Base-by-base conservation (phyloP, 2,329 filamentous ascomycete species). In the Aureobasidium sp. region DNA sequence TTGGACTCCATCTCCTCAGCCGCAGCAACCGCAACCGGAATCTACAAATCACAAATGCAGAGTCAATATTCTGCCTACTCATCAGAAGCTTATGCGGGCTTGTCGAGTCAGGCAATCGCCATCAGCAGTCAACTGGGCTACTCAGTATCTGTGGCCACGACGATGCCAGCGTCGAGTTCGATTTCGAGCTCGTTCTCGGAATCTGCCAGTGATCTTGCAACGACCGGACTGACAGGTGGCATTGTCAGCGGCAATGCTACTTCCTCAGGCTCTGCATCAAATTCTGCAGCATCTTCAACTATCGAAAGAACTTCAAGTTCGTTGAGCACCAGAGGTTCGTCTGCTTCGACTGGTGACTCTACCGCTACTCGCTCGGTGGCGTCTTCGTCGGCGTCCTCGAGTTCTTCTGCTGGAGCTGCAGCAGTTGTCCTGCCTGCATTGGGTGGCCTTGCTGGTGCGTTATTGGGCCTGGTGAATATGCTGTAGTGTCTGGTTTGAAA, bases 71-170 rank as follows among this genome's bases (percentile, higher is more conserved):
- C 22, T 5, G 45, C 45, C 6, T 61, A 51, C 36, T 59, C 55
- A 7, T 59, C 55, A 3, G 8, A 59, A 9, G 44, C 55, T 12
- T 59, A 48, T 39, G 55, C 29, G 2, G 42, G 42, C 3, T 29
- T 39, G 3, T 59, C 55, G 8, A 45, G 17, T 7, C 55, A 59
- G 15, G 55, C 41, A 15, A 37, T 59, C 25, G 31, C 55, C n/a
- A 39, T 59, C 8, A 59, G 55, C 29, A 48, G 42, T 59, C 55
- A 59, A 39, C 12, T 59, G 12, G 55, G 55, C 1, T 48, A 59
- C 14, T 45, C 42, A 6, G 14, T 47, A 5, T 48, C 31, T 47
- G 34, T 59, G 2, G 42, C 55, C 37, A 29, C 42, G 15, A 17
- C 15, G 2, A 34, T 36, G 39, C 25, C 37, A 22, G 36, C 17